Percentiles rank a stretch among this genome's conserved stretches.
These are phyloP conservation scores for Candida stauntonica DNA, from an alignment of 805 yeast genomes.

Conservation along the genomic window DNA sequence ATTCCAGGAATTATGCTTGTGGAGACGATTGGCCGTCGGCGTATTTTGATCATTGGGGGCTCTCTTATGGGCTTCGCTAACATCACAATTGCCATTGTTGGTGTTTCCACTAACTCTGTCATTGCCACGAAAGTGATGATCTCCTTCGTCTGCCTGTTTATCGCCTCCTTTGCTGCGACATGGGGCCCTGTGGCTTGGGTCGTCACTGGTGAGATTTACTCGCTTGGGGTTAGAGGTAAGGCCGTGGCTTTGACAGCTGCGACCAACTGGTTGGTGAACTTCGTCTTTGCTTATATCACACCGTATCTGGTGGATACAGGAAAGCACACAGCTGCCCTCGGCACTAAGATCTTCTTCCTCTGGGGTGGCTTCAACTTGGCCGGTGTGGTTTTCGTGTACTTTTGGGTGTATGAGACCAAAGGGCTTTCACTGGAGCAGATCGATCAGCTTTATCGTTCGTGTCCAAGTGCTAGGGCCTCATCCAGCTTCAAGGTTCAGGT, in stretches of 20 bases:
- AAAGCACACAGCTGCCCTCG: slow-evolving; percentile 60
- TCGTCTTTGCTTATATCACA: slow-evolving; percentile 67
- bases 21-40: slow-evolving; percentile 78
- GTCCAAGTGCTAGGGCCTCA: slow-evolving; percentile 52
- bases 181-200: slow-evolving; percentile 89
- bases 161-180: slow-evolving; percentile 72
- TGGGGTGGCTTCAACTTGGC: slow-evolving; percentile 71
- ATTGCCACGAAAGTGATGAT: slow-evolving; percentile 51
- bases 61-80: slow-evolving; percentile 66
- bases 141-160: slow-evolving; percentile 65
- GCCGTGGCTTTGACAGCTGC: slow-evolving; percentile 75
- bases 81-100: slow-evolving; percentile 65
- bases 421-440: slow-evolving; percentile 79
- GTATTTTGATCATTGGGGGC: slow-evolving; percentile 68
- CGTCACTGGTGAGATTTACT: slow-evolving; percentile 58
- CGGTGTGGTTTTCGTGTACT: slow-evolving; percentile 58
- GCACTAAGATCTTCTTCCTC: slow-evolving; percentile 68
- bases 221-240: slow-evolving; percentile 69
- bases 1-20: slow-evolving; percentile 78
- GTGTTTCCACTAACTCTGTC: slow-evolving; percentile 42
- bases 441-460: slow-evolving; percentile 64
- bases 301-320: slow-evolving; percentile 74
- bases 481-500: slow-evolving; percentile 33
- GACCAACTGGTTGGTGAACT: slow-evolving; percentile 76
- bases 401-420: slow-evolving; percentile 72